Evolutionary conservation across 2,329 filamentous ascomycete genomes (phyloP).

Genomic region (Elsinoe necatrix): DNA sequence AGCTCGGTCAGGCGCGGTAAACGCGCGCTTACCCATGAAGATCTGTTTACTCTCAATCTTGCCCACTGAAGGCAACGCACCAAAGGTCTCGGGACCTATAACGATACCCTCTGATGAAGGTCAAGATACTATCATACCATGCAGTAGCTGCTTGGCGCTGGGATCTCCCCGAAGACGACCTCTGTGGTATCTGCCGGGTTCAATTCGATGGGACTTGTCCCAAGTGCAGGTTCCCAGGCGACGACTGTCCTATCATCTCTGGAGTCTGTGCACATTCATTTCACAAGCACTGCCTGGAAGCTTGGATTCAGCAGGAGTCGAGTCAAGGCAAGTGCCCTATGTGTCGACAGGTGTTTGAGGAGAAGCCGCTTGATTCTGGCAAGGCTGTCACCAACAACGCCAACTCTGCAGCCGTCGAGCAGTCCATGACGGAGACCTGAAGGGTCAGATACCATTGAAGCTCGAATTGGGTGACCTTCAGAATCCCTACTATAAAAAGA

Average conservation of each 20-base stretch:
- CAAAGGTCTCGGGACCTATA: slow-evolving; percentile 15
- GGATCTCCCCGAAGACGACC: slow-evolving; percentile 86
- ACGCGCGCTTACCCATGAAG: slow-evolving; percentile 5
- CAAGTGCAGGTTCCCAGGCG: slow-evolving; percentile 94
- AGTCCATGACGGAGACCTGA: slow-evolving; percentile 10
- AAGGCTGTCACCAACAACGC: not conserved
- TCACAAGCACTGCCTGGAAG: slow-evolving; percentile 95
- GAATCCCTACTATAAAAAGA: not conserved
- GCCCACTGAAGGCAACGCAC: not conserved
- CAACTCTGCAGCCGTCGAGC: not conserved
- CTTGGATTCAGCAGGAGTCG: slow-evolving; percentile 93
- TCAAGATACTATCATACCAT: slow-evolving; percentile 88
- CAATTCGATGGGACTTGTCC: slow-evolving; percentile 97
- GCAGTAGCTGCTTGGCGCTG: slow-evolving; percentile 94
- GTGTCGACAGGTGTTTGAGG: slow-evolving; percentile 56
- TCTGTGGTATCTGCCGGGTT: slow-evolving; percentile 96
- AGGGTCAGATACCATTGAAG: not conserved
- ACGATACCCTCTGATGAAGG: slow-evolving; percentile 60
- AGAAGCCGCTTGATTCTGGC: not conserved
- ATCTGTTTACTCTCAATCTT: slow-evolving; percentile 9
- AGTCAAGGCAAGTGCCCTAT: slow-evolving; percentile 93
- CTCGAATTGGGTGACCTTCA: not conserved
- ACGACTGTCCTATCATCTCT: slow-evolving; percentile 86
- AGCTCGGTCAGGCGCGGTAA: not conserved
- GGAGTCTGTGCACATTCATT: slow-evolving; percentile 97